These are phyloP conservation scores for Candida sojae DNA, from an alignment of 1,139 yeast genomes.

Conservation along the genomic window DNA sequence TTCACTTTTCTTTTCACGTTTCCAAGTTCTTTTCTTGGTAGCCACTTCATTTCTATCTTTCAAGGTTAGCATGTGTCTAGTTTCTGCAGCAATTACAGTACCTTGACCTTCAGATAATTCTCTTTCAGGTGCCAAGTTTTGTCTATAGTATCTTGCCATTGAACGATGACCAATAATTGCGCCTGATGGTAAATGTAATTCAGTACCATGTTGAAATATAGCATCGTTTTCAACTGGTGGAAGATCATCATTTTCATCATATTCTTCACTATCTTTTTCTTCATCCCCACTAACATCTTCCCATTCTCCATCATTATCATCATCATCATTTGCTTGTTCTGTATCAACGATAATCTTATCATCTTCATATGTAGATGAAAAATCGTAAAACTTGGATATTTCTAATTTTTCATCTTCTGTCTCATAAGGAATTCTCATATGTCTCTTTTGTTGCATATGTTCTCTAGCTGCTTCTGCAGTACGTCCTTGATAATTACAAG, in stretches of 20 bases:
- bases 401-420: slow-evolving; percentile 77
- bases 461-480: slow-evolving; percentile 85
- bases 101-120: slow-evolving; percentile 87
- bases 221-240: slow-evolving; percentile 32
- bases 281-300: slow-evolving; percentile 26
- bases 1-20: slow-evolving; percentile 62
- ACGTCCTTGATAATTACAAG: slow-evolving; percentile 82
- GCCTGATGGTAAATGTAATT: slow-evolving; percentile 85
- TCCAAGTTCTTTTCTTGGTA: slow-evolving; percentile 77
- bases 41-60: slow-evolving; percentile 56
- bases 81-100: slow-evolving; percentile 90
- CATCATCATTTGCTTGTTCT: slow-evolving; percentile 17
- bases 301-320: slow-evolving; percentile 11
- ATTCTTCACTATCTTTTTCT: slow-evolving; percentile 35
- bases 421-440: slow-evolving; percentile 88
- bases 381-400: slow-evolving; percentile 84
- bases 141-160: slow-evolving; percentile 78
- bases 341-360: slow-evolving; percentile 18
- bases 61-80: slow-evolving; percentile 64
- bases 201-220: slow-evolving; percentile 62
- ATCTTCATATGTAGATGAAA: slow-evolving; percentile 60
- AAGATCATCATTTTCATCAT: slow-evolving; percentile 45
- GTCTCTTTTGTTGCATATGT: slow-evolving; percentile 85
- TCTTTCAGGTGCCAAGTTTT: slow-evolving; percentile 75
- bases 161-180: slow-evolving; percentile 88